Evolutionary conservation across 1,284 basidiomycete species (phyloP), one percentile per base, ranked within the genome.

Genomic region (Malassezia sp.): DNA sequence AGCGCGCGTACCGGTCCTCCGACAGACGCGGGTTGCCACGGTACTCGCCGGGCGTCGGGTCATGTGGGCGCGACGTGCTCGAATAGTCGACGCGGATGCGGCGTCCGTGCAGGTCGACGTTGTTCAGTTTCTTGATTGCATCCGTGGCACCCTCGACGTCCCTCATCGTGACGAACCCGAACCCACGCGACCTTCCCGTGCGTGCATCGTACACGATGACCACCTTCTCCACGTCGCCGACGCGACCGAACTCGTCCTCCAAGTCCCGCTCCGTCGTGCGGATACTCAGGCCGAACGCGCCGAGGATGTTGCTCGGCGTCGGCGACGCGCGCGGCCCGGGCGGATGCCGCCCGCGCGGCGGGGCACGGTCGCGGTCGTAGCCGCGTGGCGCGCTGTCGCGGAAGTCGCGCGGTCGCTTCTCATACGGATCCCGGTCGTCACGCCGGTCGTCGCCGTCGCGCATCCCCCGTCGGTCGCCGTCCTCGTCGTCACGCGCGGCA

Each of bases 181-280:
- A 97, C 68, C 89, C 93, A 57, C 91, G 84, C 44, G 90, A 96
- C 49, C 93, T 83, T 67, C 89, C 88, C 37, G 87, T 89, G 66
- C 90, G 77, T 72, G 95, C 89, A 73, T 97, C 91, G 71, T 96
- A 96, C n/a, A 97, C 93, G 59, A 97, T 89, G 41, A 84, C 85
- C 28, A 63, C 67, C 73, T 96, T 96, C 64, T 91, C 86, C 41
- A 96, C 90, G 22, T 81, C 78, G 18, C 89, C 90, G 59, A 82
- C 85, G 35, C 85, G 79, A 60, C 75, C 79, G 63, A 97, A 97
- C 71, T 95, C 89, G 56, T 91, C 84, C 61, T 95, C 85, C 38
- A 97, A 75, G 70, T 96, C 91, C 33, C 84, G 80, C 71, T 97
- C 93, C 49, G 81, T 79, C 3, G 91, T 96, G 49, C 90, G 80